Conservation (phyloP, 2,329 filamentous ascomycete species). For the Colletotrichum paranaense region DNA sequence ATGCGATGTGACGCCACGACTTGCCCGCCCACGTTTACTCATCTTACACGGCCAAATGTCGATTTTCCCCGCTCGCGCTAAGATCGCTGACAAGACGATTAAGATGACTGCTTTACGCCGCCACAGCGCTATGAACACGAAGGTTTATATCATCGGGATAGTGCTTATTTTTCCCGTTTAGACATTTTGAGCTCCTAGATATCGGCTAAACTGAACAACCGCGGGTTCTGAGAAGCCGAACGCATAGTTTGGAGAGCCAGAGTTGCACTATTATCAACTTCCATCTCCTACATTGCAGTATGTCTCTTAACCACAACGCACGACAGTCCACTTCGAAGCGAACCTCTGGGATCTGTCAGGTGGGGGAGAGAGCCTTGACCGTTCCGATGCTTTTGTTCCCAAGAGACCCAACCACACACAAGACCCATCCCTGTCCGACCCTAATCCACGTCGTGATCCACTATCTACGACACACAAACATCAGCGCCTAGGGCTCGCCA, state of each 20-base stretch:
- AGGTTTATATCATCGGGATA: not conserved
- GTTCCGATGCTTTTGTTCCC: no score
- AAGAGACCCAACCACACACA: not conserved
- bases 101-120: not conserved
- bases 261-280: no score
- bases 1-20: not conserved
- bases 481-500: not conserved
- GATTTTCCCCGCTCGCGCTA: not conserved
- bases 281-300: no score
- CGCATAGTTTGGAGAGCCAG: no score
- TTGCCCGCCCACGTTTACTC: not conserved
- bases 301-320: no score
- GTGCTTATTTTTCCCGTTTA: not conserved
- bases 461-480: not conserved
- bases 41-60: not conserved
- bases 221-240: not conserved
- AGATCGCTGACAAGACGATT: not conserved
- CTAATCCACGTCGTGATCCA: not conserved
- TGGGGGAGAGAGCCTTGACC: no score
- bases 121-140: not conserved
- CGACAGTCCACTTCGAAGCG: no score
- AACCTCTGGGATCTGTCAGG: no score
- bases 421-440: not conserved
- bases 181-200: accelerated
- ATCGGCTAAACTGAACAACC: not conserved